These are phyloP conservation scores for Pythium rishiriense DNA, from an alignment of 352 stramenopile species.

Conservation along the genomic window DNA sequence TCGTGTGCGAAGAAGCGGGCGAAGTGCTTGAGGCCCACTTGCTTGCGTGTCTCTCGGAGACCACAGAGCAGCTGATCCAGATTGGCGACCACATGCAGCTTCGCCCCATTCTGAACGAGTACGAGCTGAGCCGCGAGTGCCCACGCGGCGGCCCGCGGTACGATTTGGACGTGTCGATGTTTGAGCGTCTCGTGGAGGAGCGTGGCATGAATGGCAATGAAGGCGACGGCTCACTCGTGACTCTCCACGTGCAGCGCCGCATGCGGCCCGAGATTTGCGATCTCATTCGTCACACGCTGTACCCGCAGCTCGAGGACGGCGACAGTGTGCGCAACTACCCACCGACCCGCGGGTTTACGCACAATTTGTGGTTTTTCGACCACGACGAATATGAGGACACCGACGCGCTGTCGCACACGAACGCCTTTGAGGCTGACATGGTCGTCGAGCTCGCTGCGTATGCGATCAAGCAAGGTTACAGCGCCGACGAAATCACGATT, in stretches of 20 bases:
- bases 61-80: constrained; percentile 79
- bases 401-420: constrained; percentile 51
- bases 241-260: constrained; percentile 71
- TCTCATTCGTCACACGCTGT: constrained; percentile 67
- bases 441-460: constrained; percentile 71
- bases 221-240: constrained; percentile 25
- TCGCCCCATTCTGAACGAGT: constrained; percentile 69
- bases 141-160: constrained; percentile 40
- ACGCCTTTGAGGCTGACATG: constrained; percentile 63
- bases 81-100: constrained; percentile 90
- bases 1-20: constrained; percentile 88
- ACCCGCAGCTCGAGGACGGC: constrained; percentile 64
- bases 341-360: constrained; percentile 45
- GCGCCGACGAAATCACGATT: constrained; percentile 59
- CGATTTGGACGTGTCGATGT: constrained; percentile 80
- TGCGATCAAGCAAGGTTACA: constrained; percentile 73
- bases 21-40: constrained; percentile 84
- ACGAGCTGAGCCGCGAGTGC: constrained; percentile 64
- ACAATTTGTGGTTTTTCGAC: constrained; percentile 76
- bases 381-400: constrained; percentile 52
- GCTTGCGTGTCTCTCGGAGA: constrained; percentile 53
- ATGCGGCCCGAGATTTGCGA: constrained; percentile 84
- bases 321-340: constrained; percentile 50
- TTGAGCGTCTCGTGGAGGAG: constrained; percentile 66
- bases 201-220: constrained; percentile 6